These are phyloP conservation scores for Emericellopsis cladophorae DNA, from an alignment of 2,329 filamentous ascomycete species.

Conservation along the genomic window DNA sequence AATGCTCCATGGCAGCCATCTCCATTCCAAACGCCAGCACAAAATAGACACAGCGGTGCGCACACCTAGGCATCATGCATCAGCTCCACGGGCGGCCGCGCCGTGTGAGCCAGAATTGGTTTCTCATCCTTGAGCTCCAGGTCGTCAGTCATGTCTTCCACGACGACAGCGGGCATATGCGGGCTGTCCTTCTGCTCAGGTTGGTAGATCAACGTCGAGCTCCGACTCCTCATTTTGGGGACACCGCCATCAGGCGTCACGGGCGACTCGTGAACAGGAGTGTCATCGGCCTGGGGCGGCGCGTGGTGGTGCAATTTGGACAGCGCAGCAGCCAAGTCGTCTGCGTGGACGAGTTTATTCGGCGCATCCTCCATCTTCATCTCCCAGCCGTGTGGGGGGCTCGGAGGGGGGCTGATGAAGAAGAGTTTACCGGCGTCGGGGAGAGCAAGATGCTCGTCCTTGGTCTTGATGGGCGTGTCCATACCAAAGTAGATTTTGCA, in stretches of 20 bases:
- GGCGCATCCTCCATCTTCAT: constrained; percentile 55
- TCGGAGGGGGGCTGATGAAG: constrained; percentile 60
- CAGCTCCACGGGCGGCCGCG: constrained; percentile 52
- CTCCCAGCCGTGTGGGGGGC: constrained; percentile 57
- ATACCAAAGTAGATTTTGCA: constrained; percentile 59
- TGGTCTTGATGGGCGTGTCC: constrained; percentile 40
- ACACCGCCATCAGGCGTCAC: constrained; percentile 16
- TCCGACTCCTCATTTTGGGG: constrained; percentile 35
- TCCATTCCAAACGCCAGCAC: no score
- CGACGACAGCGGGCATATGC: constrained; percentile 49
- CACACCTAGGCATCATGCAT: constrained; percentile 30
- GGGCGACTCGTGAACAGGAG: constrained; percentile 22
- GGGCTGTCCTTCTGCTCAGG: constrained; percentile 39
- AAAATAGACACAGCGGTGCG: no score
- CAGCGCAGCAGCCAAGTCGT: constrained; percentile 55
- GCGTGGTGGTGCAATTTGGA: constrained; percentile 43
- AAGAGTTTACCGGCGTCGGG: constrained; percentile 60
- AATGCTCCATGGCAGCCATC: no score
- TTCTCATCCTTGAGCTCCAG: constrained; percentile 26
- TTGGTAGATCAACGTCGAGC: constrained; percentile 54
- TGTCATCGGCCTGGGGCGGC: not conserved
- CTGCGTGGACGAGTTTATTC: constrained; percentile 57
- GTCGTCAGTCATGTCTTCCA: constrained; percentile 54
- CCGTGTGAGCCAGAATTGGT: constrained; percentile 46
- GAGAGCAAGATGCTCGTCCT: constrained; percentile 48